phyloP scores from a whole-genome alignment of 2,329 filamentous ascomycete species.

The Calonectria multiphialidica region DNA sequence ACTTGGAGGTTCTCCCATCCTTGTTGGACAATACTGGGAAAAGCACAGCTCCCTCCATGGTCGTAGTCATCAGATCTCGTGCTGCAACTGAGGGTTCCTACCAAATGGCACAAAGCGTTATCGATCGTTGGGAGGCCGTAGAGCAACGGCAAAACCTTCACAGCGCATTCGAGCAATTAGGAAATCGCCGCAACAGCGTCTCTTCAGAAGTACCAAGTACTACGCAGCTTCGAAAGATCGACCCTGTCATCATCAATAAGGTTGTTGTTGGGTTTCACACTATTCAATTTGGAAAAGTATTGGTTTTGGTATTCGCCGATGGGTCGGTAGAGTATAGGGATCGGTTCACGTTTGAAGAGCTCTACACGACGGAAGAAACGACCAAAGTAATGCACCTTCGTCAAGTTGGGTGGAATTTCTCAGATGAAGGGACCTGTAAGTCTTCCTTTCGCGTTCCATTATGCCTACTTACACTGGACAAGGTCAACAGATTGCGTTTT shows the following conservation, averaged over 20 bases:
- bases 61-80: conserved; percentile 81
- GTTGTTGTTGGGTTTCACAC: conserved; percentile 76
- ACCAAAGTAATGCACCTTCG: conserved; percentile 77
- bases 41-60: conserved; percentile 67
- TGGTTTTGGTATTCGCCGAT: conserved; percentile 83
- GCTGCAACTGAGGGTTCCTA: conserved; percentile 65
- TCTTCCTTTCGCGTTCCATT: conserved; percentile 2
- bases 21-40: conserved; percentile 71
- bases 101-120: conserved; percentile 77
- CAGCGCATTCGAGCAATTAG: conserved; percentile 82
- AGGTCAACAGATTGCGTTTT: conserved; percentile 72
- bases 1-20: conserved; percentile 79
- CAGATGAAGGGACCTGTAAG: conserved; percentile 74
- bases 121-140: conserved; percentile 87
- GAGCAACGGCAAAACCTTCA: conserved; percentile 77
- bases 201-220: conserved; percentile 48
- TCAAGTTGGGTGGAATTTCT: conserved; percentile 83
- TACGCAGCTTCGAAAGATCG: conserved; percentile 69
- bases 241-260: conserved; percentile 79
- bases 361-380: conserved; percentile 74
- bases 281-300: conserved; percentile 76
- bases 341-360: conserved; percentile 76
- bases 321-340: conserved; percentile 86
- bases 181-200: conserved; percentile 68
- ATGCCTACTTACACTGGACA: conserved; percentile 28